Base-by-base conservation (phyloP, 257 asterid species). In the Lycium barbarum region DNA sequence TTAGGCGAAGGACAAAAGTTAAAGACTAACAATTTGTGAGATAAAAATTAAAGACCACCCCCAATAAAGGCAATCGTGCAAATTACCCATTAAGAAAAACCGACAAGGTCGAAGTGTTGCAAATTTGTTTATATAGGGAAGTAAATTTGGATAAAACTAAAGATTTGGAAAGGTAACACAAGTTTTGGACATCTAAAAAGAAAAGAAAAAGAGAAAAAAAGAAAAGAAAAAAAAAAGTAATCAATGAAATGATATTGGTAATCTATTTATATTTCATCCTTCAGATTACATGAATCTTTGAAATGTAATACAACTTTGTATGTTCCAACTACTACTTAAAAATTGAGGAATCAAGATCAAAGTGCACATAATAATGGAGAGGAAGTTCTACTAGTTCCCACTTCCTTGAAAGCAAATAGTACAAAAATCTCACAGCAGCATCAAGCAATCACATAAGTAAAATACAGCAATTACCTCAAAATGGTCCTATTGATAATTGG, bases 401-500 rank as follows among this genome's bases (percentile, higher is more conserved):
- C 13, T 49, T 49, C 1, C 43, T 49, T 49, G 20, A 6, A 74
- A 74, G 26, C 61, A 74, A 36, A 74, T 22, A 51, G 62, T 74
- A 74, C 81, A 74, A 20, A 49, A 51, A 8, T 22, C 47, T 51
- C 35, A 76, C 62, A 51, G 26, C 82, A 51, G 49, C 26, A 76
- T 43, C 15, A 67, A 57, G 80, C 80, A 87, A 26, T 73, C 18
- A 71, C 82, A 84, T 63, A 55, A 74, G 78, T 26, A 76, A 76
- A 51, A 76, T 47, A 55, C 85, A 47, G 59, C 20, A 58, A 14
- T 12, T 45, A 59, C 67, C 83, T 84, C 33, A 71, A 10, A 65
- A 57, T 82, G 63, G 43, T 73, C 18, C 47, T n/a, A 14, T 81
- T 47, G n/a, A 68, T 11, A 79, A 70, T 83, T 12, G 7, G 57